A percentile compares a stretch with the other conserved stretches of the same genome.
phyloP scores from a whole-genome alignment of 106 monocot species.

The Vanilla planifolia region DNA sequence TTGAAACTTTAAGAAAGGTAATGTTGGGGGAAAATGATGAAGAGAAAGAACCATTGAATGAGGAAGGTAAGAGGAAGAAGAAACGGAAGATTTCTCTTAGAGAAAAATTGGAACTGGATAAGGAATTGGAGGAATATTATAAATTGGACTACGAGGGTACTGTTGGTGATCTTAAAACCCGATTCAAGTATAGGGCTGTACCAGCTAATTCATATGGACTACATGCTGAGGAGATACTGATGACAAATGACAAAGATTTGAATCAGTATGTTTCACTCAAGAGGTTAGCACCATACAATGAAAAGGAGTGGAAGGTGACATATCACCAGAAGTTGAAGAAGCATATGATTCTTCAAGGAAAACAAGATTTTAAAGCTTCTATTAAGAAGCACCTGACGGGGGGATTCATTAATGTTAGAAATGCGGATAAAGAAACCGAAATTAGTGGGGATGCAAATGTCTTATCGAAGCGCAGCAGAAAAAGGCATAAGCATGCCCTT shows the following conservation, averaged over 20 bases:
- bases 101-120: conserved; percentile 86
- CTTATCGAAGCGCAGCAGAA: conserved; percentile 31
- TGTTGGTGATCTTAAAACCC: conserved; percentile 87
- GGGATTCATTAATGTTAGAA: background rate
- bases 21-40: conserved; percentile 24
- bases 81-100: conserved; percentile 39
- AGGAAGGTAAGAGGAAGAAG: conserved; percentile 29
- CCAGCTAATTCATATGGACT: conserved; percentile 59
- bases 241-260: conserved; percentile 69
- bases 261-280: conserved; percentile 96
- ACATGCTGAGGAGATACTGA: conserved; percentile 60
- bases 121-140: conserved; percentile 96
- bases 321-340: conserved; percentile 75
- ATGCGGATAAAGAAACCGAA: conserved; percentile 14
- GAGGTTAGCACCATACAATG: conserved; percentile 76
- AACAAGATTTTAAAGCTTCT: conserved; percentile 14
- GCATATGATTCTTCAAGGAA: conserved; percentile 38
- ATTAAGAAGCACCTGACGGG: conserved; percentile 17
- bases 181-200: conserved; percentile 83
- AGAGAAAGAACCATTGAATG: conserved; percentile 14
- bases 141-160: conserved; percentile 97
- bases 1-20: conserved; percentile 31
- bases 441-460: conserved; percentile 21
- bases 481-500: conserved; percentile 37
- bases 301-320: conserved; percentile 84